Percentiles rank a stretch among this genome's conserved stretches.
These are phyloP conservation scores for Cornus suecica DNA, from an alignment of 148 eudicot genomes.

Conservation along the genomic window DNA sequence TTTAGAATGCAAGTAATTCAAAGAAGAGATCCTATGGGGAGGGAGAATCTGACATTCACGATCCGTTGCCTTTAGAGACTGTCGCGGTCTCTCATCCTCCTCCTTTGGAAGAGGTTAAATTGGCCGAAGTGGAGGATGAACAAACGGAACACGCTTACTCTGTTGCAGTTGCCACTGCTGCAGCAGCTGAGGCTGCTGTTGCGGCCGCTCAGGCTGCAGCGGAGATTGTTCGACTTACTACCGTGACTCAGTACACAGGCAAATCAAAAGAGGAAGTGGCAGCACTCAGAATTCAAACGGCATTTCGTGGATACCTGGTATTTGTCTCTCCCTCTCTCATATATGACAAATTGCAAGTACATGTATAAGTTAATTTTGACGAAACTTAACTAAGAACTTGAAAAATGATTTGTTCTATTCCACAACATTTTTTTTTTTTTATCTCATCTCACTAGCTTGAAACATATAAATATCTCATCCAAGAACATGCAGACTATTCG, in stretches of 20 bases:
- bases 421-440: not conserved
- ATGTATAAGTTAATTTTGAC: too few relatives aligned
- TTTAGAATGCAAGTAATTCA: slow-evolving; percentile 49
- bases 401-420: too few relatives aligned
- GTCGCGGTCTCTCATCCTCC: slow-evolving; percentile 18
- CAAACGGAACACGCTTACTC: slow-evolving; percentile 40
- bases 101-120: slow-evolving; percentile 31
- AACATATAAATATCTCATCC: too few relatives aligned
- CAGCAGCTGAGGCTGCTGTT: slow-evolving; percentile 51
- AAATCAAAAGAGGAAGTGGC: slow-evolving; percentile 68
- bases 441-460: too few relatives aligned
- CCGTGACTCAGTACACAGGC: slow-evolving; percentile 33
- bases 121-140: slow-evolving; percentile 36
- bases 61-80: slow-evolving; percentile 25
- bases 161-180: slow-evolving; percentile 38
- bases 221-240: slow-evolving; percentile 43
- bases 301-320: slow-evolving; percentile 83
- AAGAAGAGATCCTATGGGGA: slow-evolving; percentile 55
- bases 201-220: slow-evolving; percentile 57
- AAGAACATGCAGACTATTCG: too few relatives aligned
- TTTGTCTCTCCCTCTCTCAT: slow-evolving; percentile 11
- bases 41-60: slow-evolving; percentile 35
- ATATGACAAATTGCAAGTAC: not conserved
- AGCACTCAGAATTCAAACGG: slow-evolving; percentile 73
- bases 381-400: too few relatives aligned